A percentile compares a stretch with the other conserved stretches of the same genome.
Evolutionary conservation across 73 alveolate genomes (phyloP).

Genomic region (Paramecium biaurelia): DNA sequence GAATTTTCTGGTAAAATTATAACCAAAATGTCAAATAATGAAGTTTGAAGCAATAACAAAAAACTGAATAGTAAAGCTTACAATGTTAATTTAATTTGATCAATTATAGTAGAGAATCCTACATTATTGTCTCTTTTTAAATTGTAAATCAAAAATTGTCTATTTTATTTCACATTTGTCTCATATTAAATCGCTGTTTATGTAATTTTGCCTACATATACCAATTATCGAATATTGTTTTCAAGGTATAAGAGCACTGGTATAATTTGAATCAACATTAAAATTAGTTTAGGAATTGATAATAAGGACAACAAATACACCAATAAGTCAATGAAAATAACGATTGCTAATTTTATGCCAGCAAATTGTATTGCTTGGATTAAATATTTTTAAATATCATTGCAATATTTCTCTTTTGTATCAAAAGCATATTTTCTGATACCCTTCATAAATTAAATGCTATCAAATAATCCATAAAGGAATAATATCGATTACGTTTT

Average conservation of each 20-base stretch:
- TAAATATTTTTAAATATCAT: background rate
- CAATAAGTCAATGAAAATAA: background rate
- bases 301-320: background rate
- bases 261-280: background rate
- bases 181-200: background rate
- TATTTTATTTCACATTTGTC: background rate
- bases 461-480: conserved; percentile 9
- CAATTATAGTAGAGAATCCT: background rate
- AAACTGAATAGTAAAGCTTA: background rate
- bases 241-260: background rate
- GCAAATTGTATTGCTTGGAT: background rate
- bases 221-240: conserved; percentile 12
- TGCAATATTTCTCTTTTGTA: background rate
- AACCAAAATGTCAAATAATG: conserved; percentile 6
- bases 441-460: background rate
- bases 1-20: background rate
- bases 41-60: background rate
- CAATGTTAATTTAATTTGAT: background rate
- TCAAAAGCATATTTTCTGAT: background rate
- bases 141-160: background rate
- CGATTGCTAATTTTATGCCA: background rate
- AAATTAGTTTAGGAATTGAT: background rate
- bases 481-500: background rate
- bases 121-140: background rate
- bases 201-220: background rate